Evolutionary conservation across 2,329 filamentous ascomycete genomes (phyloP).

Genomic region (Diaporthe citri): DNA sequence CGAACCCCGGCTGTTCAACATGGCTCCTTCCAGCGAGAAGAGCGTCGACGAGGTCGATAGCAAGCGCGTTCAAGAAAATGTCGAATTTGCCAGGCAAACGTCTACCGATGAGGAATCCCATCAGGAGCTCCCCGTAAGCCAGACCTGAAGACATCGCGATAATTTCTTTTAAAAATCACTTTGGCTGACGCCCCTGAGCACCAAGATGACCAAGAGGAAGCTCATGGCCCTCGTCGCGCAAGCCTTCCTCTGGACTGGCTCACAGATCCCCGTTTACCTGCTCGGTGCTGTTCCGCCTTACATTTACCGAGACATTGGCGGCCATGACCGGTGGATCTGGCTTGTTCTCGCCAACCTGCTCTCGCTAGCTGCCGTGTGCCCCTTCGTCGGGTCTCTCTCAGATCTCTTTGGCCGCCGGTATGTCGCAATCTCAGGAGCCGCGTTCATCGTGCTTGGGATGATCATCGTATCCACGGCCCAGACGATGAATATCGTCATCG

Average conservation of each 20-base stretch:
- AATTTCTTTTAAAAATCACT: no score
- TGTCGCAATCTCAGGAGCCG: slow-evolving; percentile 67
- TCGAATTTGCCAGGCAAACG: slow-evolving; percentile 6
- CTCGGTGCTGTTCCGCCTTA: slow-evolving; percentile 62
- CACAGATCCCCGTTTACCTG: slow-evolving; percentile 68
- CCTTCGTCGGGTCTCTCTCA: slow-evolving; percentile 75
- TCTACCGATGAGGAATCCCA: slow-evolving; percentile 25
- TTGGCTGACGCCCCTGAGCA: background rate
- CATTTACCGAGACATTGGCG: slow-evolving; percentile 72
- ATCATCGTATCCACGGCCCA: slow-evolving; percentile 70
- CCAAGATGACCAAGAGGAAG: slow-evolving; percentile 32
- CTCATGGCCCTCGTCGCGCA: slow-evolving; percentile 38
- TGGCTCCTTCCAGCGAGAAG: slow-evolving; percentile 33
- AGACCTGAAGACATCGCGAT: no score
- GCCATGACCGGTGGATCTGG: slow-evolving; percentile 72
- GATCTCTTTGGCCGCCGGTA: slow-evolving; percentile 73
- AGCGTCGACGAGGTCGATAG: background rate
- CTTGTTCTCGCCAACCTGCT: slow-evolving; percentile 67
- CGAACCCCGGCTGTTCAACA: background rate
- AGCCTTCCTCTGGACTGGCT: slow-evolving; percentile 72
- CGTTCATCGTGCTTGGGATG: slow-evolving; percentile 69
- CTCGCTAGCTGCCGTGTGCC: slow-evolving; percentile 68
- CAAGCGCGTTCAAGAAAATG: slow-evolving; percentile 23
- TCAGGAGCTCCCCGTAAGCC: slow-evolving; percentile 29
- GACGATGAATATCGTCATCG: slow-evolving; percentile 72